Evolutionary conservation across 768 basidiomycete species (phyloP).

Genomic region (Termitomyces sp.): DNA sequence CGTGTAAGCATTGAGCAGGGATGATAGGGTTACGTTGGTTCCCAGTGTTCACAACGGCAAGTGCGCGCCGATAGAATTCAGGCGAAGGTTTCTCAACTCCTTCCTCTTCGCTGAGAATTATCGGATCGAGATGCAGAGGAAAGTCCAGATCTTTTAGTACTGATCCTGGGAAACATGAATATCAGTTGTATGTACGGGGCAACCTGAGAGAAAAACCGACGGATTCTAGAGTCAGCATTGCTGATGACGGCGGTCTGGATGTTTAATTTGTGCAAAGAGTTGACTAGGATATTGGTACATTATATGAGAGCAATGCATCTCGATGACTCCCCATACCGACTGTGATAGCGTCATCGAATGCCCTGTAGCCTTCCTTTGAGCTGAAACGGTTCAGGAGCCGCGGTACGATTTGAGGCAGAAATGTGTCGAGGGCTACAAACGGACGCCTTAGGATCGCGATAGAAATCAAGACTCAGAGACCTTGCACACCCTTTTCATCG

Average conservation of each 20-base stretch:
- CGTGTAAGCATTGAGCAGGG: conserved; percentile 52
- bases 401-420: conserved; percentile 54
- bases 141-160: conserved; percentile 63
- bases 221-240: conserved; percentile 70
- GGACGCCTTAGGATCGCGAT: neutral
- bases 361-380: conserved; percentile 63
- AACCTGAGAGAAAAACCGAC: conserved; percentile 33
- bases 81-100: conserved; percentile 64
- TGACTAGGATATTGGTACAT: conserved; percentile 31
- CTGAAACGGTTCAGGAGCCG: conserved; percentile 65
- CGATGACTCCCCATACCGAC: conserved; percentile 34
- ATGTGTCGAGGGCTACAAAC: conserved; percentile 46
- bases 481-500: conserved; percentile 43
- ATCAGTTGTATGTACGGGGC: neutral
- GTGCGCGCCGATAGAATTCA: conserved; percentile 51
- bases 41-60: conserved; percentile 27
- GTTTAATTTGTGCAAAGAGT: conserved; percentile 36
- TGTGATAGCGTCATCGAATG: conserved; percentile 48
- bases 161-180: conserved; percentile 25
- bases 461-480: neutral
- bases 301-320: neutral
- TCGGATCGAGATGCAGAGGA: conserved; percentile 40
- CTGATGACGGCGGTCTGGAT: conserved; percentile 60
- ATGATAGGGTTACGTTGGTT: conserved; percentile 20
- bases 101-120: conserved; percentile 70